These are phyloP conservation scores for Lactifluus piperatus DNA, from an alignment of 768 basidiomycete genomes.

Conservation along the genomic window DNA sequence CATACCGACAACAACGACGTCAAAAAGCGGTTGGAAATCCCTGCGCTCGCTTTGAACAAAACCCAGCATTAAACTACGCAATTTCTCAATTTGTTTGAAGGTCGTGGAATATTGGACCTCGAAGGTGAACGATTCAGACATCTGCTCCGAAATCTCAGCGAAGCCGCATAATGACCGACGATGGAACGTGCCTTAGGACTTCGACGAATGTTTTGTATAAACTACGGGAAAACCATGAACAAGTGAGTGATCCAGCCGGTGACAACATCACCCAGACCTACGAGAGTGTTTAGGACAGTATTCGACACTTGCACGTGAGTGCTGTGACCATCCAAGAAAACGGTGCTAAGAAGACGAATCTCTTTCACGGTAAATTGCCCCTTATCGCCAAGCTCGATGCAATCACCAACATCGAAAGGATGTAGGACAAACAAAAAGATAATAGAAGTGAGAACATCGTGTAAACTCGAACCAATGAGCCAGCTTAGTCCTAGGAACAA, in stretches of 20 bases:
- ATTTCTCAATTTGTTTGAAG: conserved; percentile 71
- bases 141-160: conserved; percentile 27
- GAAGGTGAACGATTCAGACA: conserved; percentile 76
- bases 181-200: conserved; percentile 47
- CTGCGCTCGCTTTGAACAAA: conserved; percentile 65
- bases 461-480: conserved; percentile 75
- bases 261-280: conserved; percentile 23
- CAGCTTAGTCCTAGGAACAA: conserved; percentile 54
- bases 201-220: conserved; percentile 62
- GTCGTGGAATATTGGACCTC: conserved; percentile 71
- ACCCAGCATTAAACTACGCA: conserved; percentile 70
- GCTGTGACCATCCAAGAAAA: conserved; percentile 54
- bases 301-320: conserved; percentile 68
- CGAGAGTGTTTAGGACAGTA: conserved; percentile 45
- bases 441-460: conserved; percentile 76
- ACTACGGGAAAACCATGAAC: conserved; percentile 30
- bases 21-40: conserved; percentile 70
- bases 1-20: conserved; percentile 57
- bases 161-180: background rate
- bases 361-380: conserved; percentile 74
- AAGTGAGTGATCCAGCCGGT: background rate
- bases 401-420: conserved; percentile 76
- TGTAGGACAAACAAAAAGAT: conserved; percentile 90
- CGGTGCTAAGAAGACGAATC: conserved; percentile 73
- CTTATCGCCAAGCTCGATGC: conserved; percentile 40